Conservation (phyloP, 805 yeast genomes). For the Barnettozyma vustinii region DNA sequence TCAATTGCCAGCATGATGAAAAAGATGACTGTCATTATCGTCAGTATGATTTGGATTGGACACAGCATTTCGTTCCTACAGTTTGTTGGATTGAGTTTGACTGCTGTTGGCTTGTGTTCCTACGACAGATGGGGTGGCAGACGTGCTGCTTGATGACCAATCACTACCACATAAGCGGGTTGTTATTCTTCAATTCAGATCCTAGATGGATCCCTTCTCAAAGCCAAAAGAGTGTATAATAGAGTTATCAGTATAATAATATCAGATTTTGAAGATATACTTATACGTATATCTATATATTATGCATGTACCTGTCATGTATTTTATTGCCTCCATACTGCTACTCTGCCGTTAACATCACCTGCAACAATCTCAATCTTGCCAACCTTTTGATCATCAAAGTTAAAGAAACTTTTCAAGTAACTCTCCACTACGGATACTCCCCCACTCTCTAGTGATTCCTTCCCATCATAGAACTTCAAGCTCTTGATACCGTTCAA, state of each 20-base stretch:
- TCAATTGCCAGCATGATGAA: constrained; percentile 85
- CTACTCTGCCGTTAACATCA: constrained; percentile 47
- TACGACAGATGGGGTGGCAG: constrained; percentile 54
- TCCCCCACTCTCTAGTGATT: constrained; percentile 9
- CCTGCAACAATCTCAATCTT: constrained; percentile 45
- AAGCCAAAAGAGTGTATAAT: background rate
- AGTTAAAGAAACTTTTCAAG: constrained; percentile 27
- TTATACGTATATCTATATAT: too few species aligned
- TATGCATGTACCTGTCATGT: too few species aligned
- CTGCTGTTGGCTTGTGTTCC: constrained; percentile 51
- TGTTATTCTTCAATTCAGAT: background rate
- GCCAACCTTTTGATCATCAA: constrained; percentile 34
- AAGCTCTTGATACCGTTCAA: constrained; percentile 20
- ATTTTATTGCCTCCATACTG: constrained; percentile 35
- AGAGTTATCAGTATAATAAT: background rate
- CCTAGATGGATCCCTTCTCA: background rate
- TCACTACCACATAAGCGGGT: too few species aligned
- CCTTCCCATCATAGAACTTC: constrained; percentile 19
- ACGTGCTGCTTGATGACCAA: background rate
- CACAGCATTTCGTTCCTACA: constrained; percentile 41
- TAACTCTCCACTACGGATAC: constrained; percentile 32
- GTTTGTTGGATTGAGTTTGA: constrained; percentile 42
- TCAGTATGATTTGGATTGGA: constrained; percentile 65
- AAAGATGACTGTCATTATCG: constrained; percentile 76
- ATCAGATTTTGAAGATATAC: background rate